Evolutionary conservation across 2,329 filamentous ascomycete genomes (phyloP), one percentile per base, ranked within the genome.

Genomic region (Fusarium pseudocircinatum): DNA sequence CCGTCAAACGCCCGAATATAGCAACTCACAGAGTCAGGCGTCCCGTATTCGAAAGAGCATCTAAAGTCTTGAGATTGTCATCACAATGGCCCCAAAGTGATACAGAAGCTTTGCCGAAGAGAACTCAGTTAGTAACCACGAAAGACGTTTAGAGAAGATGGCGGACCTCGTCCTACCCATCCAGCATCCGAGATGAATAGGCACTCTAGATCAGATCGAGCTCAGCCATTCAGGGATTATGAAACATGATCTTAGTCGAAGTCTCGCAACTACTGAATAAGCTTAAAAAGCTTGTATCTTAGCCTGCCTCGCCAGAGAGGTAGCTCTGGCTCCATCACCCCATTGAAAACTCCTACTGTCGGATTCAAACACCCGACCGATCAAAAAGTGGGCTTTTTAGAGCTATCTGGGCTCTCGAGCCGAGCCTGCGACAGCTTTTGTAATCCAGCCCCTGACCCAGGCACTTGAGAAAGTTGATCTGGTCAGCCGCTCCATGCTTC

Each of bases 11-110:
- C 1, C 22, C 7, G 7, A 24, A 22, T 11, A 15, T 24, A 11
- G n/a, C 4, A 20, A 24, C n/a, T 22, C 3, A 6, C 18, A n/a
- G n/a, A 3, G 11, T 18, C 22, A 32, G 22, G 7, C 5, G 22
- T 18, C 14, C 15, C 11, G 18, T 9, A 2, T 7, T 7, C 7
- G 1, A 20, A 20, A 7, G 14, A 14, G 6, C 11, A 20, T 20
- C 2, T 7, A 1, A 7, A 24, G 6, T 4, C 2, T 24, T 20
- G 12, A 10, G 10, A 34, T 1, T 2, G 10, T 4, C 4, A 7
- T 7, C 9, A 24, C 0, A 4, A 24, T 6, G 4, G 8, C 5
- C 4, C 4, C 12, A 20, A 6, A 4, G n/a, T 24, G n/a, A 20
- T 14, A 7, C 12, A 20, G n/a, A 6, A 3, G 4, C 2, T 20